Evolutionary conservation across 2,329 filamentous ascomycete genomes (phyloP), one percentile per base, ranked within the genome.

Genomic region (Penicillium sp.): DNA sequence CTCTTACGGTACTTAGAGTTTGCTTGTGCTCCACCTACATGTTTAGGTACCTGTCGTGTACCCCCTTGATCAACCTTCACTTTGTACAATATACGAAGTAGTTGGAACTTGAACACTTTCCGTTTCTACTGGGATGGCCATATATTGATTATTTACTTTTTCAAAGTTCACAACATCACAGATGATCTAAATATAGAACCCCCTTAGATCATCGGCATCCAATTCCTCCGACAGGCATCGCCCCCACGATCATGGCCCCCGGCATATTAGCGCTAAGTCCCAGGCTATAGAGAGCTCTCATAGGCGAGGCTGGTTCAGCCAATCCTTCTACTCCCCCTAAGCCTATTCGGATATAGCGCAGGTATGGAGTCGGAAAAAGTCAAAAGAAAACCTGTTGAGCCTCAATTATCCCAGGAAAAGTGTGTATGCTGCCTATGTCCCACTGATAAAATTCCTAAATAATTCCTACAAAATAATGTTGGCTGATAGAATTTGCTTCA

Each of bases 101-200:
- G 10, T 47, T 47, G 29, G 19, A 35, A 47, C 19, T 13, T 10
- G 29, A 17, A 23, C 13, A 12, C 15, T 38, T 42, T 45, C n/a
- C 12, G 21, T 56, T 51, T 19, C 31, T 38, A 21, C 17, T 47
- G 1, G 15, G 8, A 35, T 17, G 19, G 29, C 3, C 45, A 48
- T 33, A 17, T 33, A 7, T 31, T 7, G 13, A 33, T 15, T n/a
- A 52, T 19, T 52, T 19, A n/a, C 8, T 13, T 6, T 10, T 13
- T 4, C 31, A 33, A 23, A 1, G 4, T 47, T 10, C 2, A 45
- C 9, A 7, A 13, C 23, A n/a, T 35, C 19, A 33, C 19, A 1
- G 17, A 10, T 23, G 12, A 12, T 42, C 21, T 62, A 63, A 63
- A 63, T 52, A 62, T 62, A 62, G 61, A 57, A 50, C 21, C 55